Conservation (phyloP, 768 basidiomycete species). For the Epithele typhae region DNA sequence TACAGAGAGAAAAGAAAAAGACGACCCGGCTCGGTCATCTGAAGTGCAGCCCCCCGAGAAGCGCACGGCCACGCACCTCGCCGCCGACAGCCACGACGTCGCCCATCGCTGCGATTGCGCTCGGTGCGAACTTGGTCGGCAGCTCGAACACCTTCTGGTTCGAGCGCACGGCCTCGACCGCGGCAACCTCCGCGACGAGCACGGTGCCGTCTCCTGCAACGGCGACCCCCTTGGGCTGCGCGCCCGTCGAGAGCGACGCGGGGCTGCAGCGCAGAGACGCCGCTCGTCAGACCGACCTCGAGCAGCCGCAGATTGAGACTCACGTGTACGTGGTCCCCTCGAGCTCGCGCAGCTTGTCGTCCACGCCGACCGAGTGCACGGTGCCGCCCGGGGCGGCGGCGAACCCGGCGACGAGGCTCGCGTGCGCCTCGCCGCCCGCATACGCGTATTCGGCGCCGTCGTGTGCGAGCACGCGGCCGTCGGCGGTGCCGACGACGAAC, state of each 20-base stretch:
- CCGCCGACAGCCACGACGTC: constrained; percentile 65
- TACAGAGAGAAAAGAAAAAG: constrained; percentile 25
- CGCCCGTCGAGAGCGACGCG: constrained; percentile 44
- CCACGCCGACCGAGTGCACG: constrained; percentile 72
- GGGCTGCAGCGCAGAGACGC: constrained; percentile 35
- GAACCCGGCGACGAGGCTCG: constrained; percentile 64
- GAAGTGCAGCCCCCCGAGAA: not conserved
- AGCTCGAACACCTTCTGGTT: constrained; percentile 66
- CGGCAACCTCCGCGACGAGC: constrained; percentile 56
- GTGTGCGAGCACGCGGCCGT: constrained; percentile 71
- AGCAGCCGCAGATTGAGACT: constrained; percentile 29
- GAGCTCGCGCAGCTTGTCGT: constrained; percentile 74
- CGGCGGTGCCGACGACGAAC: constrained; percentile 77
- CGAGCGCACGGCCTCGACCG: constrained; percentile 61
- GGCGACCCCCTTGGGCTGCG: constrained; percentile 70
- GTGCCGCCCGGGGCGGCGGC: constrained; percentile 42
- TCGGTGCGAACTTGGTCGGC: constrained; percentile 45
- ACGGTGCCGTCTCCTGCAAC: constrained; percentile 55
- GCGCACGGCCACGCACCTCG: constrained; percentile 46
- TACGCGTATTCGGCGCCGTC: constrained; percentile 41
- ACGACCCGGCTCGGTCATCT: not conserved
- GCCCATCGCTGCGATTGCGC: constrained; percentile 50
- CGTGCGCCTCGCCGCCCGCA: constrained; percentile 64
- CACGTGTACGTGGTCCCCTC: constrained; percentile 47
- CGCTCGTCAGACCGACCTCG: no score